These are phyloP conservation scores for Citrullus amarus DNA, from an alignment of 306 rosid genomes.

Conservation along the genomic window DNA sequence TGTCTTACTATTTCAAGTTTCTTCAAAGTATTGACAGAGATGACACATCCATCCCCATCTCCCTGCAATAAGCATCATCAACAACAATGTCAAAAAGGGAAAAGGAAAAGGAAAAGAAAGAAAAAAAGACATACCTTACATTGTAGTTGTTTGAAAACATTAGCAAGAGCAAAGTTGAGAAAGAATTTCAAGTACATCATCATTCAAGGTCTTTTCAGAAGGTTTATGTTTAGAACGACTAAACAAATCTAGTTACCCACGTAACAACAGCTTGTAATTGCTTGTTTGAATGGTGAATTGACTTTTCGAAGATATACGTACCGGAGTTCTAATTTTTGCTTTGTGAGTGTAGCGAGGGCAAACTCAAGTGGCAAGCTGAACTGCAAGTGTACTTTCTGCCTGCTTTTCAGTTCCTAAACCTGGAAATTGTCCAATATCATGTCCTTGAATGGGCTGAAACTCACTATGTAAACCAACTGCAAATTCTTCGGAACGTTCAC, in stretches of 20 bases:
- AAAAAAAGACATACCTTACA: not conserved
- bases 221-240: not conserved
- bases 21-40: not conserved
- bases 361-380: conserved; percentile 27
- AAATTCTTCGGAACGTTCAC: conserved; percentile 32
- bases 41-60: not conserved
- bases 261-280: not conserved
- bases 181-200: not conserved
- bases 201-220: not conserved
- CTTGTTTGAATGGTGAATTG: not conserved
- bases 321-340: not conserved
- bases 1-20: not conserved
- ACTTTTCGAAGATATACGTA: not conserved
- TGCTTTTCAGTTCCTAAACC: conserved; percentile 30
- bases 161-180: not conserved
- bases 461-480: conserved; percentile 55
- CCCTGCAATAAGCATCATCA: not conserved
- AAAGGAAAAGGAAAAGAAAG: not conserved
- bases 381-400: conserved; percentile 18
- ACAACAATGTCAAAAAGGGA: not conserved
- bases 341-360: not conserved
- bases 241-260: not conserved
- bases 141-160: not conserved
- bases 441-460: conserved; percentile 51
- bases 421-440: conserved; percentile 77